phyloP scores from a whole-genome alignment of 306 rosid species.

The Prunus campanulata region DNA sequence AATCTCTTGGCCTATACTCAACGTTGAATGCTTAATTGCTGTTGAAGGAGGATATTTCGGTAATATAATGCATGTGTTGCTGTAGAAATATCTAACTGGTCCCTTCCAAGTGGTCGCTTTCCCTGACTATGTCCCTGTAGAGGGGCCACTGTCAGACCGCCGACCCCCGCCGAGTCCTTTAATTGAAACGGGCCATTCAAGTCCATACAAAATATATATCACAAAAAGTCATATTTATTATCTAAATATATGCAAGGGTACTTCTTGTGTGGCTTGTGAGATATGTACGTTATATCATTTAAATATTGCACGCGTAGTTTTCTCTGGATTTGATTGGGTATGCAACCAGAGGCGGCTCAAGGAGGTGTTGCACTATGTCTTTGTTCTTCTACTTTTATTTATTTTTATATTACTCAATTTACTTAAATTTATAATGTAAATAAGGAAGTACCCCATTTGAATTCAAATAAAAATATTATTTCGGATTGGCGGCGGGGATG shows the following conservation, averaged over 20 bases:
- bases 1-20: neutral
- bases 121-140: neutral
- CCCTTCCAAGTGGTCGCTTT: slow-evolving; percentile 3
- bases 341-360: neutral
- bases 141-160: slow-evolving; percentile 8
- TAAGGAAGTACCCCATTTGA: too few species aligned
- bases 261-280: neutral
- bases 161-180: neutral
- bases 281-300: neutral
- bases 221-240: neutral
- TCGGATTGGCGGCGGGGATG: too few species aligned
- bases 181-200: neutral
- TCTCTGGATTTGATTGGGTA: neutral
- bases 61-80: neutral
- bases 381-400: too few species aligned
- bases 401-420: too few species aligned
- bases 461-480: too few species aligned
- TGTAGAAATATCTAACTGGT: neutral
- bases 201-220: slow-evolving; percentile 1
- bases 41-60: slow-evolving; percentile 9
- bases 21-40: neutral
- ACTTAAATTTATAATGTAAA: too few species aligned
- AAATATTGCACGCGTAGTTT: neutral
- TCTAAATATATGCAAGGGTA: neutral
- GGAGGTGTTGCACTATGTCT: too few species aligned